Evolutionary conservation across 1,139 yeast species (phyloP).

Genomic region (Barnettozyma hawaiiensis): DNA sequence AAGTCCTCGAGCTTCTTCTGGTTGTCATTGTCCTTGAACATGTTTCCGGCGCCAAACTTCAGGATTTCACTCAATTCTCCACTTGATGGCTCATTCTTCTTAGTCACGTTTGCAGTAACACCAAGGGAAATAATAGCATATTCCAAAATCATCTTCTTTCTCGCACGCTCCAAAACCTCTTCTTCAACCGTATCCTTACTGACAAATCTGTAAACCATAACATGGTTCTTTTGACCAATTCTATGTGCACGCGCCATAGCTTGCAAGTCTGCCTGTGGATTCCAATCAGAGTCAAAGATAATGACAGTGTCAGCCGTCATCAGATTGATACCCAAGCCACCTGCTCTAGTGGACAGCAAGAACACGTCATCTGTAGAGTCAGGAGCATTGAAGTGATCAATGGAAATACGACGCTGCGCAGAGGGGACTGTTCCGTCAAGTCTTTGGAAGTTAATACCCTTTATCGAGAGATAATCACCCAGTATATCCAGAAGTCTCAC

Average conservation of each 20-base stretch:
- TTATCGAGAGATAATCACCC: slow-evolving; percentile 86
- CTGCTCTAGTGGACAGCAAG: slow-evolving; percentile 91
- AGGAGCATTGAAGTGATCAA: slow-evolving; percentile 94
- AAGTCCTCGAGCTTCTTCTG: slow-evolving; percentile 93
- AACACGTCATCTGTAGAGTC: slow-evolving; percentile 91
- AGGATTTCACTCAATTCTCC: slow-evolving; percentile 88
- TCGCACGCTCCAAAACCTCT: slow-evolving; percentile 91
- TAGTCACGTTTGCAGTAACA: slow-evolving; percentile 57
- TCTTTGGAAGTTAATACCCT: slow-evolving; percentile 89
- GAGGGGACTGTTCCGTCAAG: slow-evolving; percentile 97
- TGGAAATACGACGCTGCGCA: slow-evolving; percentile 85
- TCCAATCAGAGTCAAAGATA: slow-evolving; percentile 98
- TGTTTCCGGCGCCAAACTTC: slow-evolving; percentile 97
- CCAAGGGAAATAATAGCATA: slow-evolving; percentile 96
- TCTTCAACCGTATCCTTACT: slow-evolving; percentile 97
- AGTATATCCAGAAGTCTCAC: slow-evolving; percentile 91
- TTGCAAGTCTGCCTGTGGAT: slow-evolving; percentile 96
- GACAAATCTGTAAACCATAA: slow-evolving; percentile 92
- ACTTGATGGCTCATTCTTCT: slow-evolving; percentile 68
- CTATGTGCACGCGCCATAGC: slow-evolving; percentile 99
- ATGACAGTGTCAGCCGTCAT: slow-evolving; percentile 99
- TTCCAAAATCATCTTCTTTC: slow-evolving; percentile 96
- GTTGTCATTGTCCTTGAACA: slow-evolving; percentile 90
- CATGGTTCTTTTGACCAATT: slow-evolving; percentile 97
- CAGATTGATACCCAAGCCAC: slow-evolving; percentile 95